Evolutionary conservation across 129 eudicot genomes (phyloP).

Genomic region (carrot (Daucus carota)): DNA sequence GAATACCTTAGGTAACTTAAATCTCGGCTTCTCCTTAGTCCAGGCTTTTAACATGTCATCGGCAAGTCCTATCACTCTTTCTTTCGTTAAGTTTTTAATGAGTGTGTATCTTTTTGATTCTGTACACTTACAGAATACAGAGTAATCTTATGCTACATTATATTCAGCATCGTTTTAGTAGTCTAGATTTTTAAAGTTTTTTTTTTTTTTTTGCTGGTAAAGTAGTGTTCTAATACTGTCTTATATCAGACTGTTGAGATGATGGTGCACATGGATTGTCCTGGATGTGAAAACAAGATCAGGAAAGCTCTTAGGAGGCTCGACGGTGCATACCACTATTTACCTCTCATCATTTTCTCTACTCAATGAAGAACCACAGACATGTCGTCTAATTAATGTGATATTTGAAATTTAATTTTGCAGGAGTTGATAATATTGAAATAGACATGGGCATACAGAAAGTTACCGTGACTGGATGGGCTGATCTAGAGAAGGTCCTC

Average conservation of each 20-base stretch:
- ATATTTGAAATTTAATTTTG: not conserved
- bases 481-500: constrained; percentile 54
- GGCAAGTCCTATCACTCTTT: not conserved
- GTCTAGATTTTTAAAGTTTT: not conserved
- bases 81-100: not conserved
- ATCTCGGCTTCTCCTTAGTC: not conserved
- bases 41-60: not conserved
- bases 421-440: constrained; percentile 76
- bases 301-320: constrained; percentile 3
- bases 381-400: not conserved
- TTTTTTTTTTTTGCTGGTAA: constrained; percentile 4
- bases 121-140: no score
- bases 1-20: not conserved
- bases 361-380: not conserved
- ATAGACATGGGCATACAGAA: constrained; percentile 80
- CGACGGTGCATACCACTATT: not conserved
- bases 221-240: not conserved
- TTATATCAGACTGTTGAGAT: constrained; percentile 62
- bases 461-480: constrained; percentile 73
- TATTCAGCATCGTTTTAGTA: not conserved
- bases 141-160: not conserved
- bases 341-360: not conserved
- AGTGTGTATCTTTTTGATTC: not conserved
- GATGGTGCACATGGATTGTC: constrained; percentile 83
- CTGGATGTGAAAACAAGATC: constrained; percentile 68